Evolutionary conservation across 2,329 filamentous ascomycete genomes (phyloP).

Genomic region (Cytospora schulzeri): DNA sequence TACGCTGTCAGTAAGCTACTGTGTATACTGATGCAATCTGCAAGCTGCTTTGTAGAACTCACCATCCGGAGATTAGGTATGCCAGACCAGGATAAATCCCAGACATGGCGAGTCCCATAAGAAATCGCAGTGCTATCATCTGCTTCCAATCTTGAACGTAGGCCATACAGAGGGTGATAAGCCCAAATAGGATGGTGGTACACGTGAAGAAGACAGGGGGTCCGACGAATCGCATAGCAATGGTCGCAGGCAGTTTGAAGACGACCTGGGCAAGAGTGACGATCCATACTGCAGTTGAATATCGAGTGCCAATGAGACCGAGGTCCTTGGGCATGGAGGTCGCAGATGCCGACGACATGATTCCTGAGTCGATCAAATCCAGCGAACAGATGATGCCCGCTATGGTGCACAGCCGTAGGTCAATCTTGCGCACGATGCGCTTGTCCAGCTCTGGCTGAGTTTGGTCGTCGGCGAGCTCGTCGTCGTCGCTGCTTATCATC

Average conservation of each 20-base stretch:
- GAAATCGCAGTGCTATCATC: slow-evolving; percentile 68
- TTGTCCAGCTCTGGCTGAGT: slow-evolving; percentile 40
- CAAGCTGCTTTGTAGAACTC: background rate
- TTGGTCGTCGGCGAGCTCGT: slow-evolving; percentile 31
- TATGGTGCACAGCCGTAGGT: slow-evolving; percentile 69
- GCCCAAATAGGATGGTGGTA: slow-evolving; percentile 62
- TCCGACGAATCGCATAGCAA: slow-evolving; percentile 65
- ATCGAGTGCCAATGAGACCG: slow-evolving; percentile 64
- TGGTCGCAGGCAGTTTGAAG: slow-evolving; percentile 69
- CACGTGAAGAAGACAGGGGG: slow-evolving; percentile 64
- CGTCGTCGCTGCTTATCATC: slow-evolving; percentile 19
- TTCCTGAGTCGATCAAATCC: slow-evolving; percentile 69
- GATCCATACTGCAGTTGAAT: slow-evolving; percentile 72
- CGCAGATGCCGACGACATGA: slow-evolving; percentile 70
- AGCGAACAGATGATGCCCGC: slow-evolving; percentile 71
- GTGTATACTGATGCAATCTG: too few relatives aligned
- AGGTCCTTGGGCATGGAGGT: slow-evolving; percentile 69
- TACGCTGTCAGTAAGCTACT: background rate
- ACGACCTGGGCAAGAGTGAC: slow-evolving; percentile 69
- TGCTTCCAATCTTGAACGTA: slow-evolving; percentile 69
- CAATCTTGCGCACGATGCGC: slow-evolving; percentile 62
- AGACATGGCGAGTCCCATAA: slow-evolving; percentile 66
- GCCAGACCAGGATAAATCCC: slow-evolving; percentile 55
- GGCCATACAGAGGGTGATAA: slow-evolving; percentile 69
- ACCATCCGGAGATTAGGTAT: slow-evolving; percentile 58